Base-by-base conservation (phyloP, 108 stramenopile species). In the Stephanodiscus triporus region DNA sequence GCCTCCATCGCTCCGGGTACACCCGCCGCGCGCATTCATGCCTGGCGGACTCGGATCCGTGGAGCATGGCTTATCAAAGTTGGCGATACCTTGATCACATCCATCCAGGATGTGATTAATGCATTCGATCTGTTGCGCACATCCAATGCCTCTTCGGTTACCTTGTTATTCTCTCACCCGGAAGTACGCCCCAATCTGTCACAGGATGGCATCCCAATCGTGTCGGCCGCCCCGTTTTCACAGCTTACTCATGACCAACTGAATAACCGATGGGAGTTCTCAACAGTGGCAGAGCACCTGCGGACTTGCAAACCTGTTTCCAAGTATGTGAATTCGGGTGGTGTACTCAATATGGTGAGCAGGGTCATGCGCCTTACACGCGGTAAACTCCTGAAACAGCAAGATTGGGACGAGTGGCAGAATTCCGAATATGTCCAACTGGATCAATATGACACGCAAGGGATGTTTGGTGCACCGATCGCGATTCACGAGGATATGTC, bases 381-480 rank as follows among this genome's bases (percentile, higher is more conserved):
- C 1, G 27, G 66, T 53, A 67, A 45, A 24, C 43, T 65, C 40
- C 17, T 47, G 3, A 47, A 47, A n/a, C 40, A 43, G 22, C n/a
- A 9, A 3, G 64, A 45, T 24, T 65, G 64, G 64, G 45, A 65
- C 2, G 64, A 65, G 2, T 63, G 62, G 62, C 34, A 63, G 34
- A 32, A 1, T 1, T 63, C 62, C 17, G 62, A 63, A 37, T 29
- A 63, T 9, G 2, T 63, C 1, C 62, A 63, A 7, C 34, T 63
- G 6, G 62, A 65, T 26, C 64, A 65, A 47, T 65, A 65, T 29
- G 51, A 67, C 29, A 1, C 22, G 4, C 66, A 67, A 17, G 16
- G n/a, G 19, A 67, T 67, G 66, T 53, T 67, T 27, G 66, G 66
- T 14, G 1, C 27, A 36, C 66, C 66, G 0, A 13, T 24, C 24